Base-by-base conservation (phyloP, 192 early-diverging fungal species). In the Coemansia sp. region DNA sequence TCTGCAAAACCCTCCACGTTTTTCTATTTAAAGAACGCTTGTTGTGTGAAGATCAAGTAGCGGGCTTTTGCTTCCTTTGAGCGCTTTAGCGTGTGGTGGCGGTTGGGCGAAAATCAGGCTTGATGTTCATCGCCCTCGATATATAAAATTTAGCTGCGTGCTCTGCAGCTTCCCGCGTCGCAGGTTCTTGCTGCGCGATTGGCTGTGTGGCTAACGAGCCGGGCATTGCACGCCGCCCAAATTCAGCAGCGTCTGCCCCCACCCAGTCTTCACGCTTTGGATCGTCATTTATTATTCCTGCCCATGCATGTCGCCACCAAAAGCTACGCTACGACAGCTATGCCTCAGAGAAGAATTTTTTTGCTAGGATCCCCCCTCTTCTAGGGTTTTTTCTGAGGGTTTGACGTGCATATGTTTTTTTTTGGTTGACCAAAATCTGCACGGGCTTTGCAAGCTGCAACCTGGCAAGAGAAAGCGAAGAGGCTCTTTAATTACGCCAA, bases 161-260 rank as follows among this genome's bases (percentile, higher is more conserved):
- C 58, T 20, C 52, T 65, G 66, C 67, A 65, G 65, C 22, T 73
- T 78, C 76, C 71, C 76, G 76, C 76, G 64, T 56, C 67, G 18
- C 28, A 54, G 61, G 42, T 69, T 72, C 36, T 18, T 64, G 63
- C 0, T 32, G 4, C 18, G 22, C 56, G 36, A 78, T 78, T 78
- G 76, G 76, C 64, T 69, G 52, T 16, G 20, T 30, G 38, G 25
- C 16, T 54, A 38, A 56, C 55, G 17, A 45, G 42, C 10, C 18
- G 25, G 10, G 29, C 34, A 30, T 63, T 50, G 30, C 45, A 42
- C 48, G 17, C 61, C 48, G 31, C 61, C n/a, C 18, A 28, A 34
- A 49, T 63, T 12, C 61, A 20, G 33, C 3, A 28, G 16, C 48
- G 0, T 48, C 32, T 48, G 18, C 17, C 48, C 25, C 32, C 50